Evolutionary conservation across 352 stramenopile species (phyloP).

Genomic region (Pythium monospermum): DNA sequence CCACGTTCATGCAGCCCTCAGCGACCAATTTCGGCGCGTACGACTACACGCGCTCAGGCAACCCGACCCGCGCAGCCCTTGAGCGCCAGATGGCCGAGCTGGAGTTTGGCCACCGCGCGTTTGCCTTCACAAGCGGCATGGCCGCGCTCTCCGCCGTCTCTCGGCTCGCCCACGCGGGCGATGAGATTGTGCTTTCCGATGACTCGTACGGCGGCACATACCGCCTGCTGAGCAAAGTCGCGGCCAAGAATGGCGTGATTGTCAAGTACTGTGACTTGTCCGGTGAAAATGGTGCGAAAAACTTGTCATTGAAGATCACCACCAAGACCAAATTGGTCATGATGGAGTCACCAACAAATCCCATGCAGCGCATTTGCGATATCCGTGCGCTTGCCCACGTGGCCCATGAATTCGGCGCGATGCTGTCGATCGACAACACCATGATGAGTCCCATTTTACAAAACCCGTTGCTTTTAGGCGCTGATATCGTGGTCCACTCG

Average conservation of each 20-base stretch:
- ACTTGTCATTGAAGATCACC: slow-evolving; percentile 46
- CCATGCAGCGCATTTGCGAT: slow-evolving; percentile 93
- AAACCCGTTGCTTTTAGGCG: slow-evolving; percentile 90
- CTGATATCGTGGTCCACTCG: slow-evolving; percentile 96
- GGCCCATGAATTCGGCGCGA: slow-evolving; percentile 70
- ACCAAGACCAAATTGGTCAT: slow-evolving; percentile 92
- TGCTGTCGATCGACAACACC: slow-evolving; percentile 95
- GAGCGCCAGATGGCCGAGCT: slow-evolving; percentile 90
- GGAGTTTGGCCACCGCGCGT: slow-evolving; percentile 63
- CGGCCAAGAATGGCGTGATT: slow-evolving; percentile 72
- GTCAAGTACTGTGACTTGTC: slow-evolving; percentile 87
- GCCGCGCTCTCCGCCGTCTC: slow-evolving; percentile 91
- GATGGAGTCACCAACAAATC: slow-evolving; percentile 97
- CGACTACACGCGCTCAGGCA: slow-evolving; percentile 92
- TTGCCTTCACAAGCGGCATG: slow-evolving; percentile 95
- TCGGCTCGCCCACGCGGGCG: slow-evolving; percentile 84
- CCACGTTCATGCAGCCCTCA: slow-evolving; percentile 86
- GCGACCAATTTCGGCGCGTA: slow-evolving; percentile 89
- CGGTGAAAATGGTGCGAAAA: slow-evolving; percentile 53
- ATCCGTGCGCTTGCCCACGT: slow-evolving; percentile 80
- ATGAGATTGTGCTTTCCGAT: slow-evolving; percentile 91
- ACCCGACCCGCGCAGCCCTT: slow-evolving; percentile 91
- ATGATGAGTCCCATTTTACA: slow-evolving; percentile 96
- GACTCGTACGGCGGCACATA: slow-evolving; percentile 97
- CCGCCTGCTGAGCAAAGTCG: slow-evolving; percentile 86